A percentile compares a stretch with the other conserved stretches of the same genome.
Evolutionary conservation across 441 rosid species (phyloP).

Genomic region (Raphanus hybrid): DNA sequence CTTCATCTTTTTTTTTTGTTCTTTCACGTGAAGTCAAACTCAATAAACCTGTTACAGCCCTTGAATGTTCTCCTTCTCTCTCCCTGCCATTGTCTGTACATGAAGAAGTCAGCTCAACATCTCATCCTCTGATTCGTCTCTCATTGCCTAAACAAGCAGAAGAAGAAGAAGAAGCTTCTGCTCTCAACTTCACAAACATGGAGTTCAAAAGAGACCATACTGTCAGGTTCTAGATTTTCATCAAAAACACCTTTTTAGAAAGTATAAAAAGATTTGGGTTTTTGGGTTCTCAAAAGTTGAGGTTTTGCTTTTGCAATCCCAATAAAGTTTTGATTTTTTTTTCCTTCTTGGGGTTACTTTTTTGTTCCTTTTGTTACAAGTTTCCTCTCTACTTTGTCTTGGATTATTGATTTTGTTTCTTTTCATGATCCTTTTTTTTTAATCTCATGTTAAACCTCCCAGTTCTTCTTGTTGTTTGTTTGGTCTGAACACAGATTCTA

Average conservation of each 20-base stretch:
- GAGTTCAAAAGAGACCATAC: conserved; percentile 59
- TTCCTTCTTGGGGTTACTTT: not conserved
- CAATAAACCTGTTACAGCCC: conserved; percentile 33
- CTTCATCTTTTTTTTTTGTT: conserved; percentile 17
- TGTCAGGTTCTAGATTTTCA: conserved; percentile 52
- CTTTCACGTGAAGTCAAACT: conserved; percentile 45
- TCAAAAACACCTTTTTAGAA: conserved; percentile 15
- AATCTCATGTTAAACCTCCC: conserved; percentile 14
- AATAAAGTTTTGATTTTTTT: conserved; percentile 22
- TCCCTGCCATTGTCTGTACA: conserved; percentile 27
- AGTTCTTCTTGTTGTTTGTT: not conserved
- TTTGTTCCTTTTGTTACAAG: not conserved
- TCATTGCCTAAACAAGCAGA: conserved; percentile 16
- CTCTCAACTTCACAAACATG: conserved; percentile 42
- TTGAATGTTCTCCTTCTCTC: conserved; percentile 17
- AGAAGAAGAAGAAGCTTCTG: conserved; percentile 3
- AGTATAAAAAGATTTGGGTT: not conserved
- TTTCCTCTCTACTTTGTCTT: conserved; percentile 2
- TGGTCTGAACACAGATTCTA: conserved; percentile 50
- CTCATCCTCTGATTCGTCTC: conserved; percentile 33
- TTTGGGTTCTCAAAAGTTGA: conserved; percentile 28
- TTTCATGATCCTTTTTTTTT: conserved; percentile 11
- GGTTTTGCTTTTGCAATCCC: conserved; percentile 33
- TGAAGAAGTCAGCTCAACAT: conserved; percentile 30
- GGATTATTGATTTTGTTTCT: not conserved